Percentiles rank a stretch among this genome's conserved stretches.
Conservation (phyloP, 2,329 filamentous ascomycete species). For the Tympanopsis confertula region DNA sequence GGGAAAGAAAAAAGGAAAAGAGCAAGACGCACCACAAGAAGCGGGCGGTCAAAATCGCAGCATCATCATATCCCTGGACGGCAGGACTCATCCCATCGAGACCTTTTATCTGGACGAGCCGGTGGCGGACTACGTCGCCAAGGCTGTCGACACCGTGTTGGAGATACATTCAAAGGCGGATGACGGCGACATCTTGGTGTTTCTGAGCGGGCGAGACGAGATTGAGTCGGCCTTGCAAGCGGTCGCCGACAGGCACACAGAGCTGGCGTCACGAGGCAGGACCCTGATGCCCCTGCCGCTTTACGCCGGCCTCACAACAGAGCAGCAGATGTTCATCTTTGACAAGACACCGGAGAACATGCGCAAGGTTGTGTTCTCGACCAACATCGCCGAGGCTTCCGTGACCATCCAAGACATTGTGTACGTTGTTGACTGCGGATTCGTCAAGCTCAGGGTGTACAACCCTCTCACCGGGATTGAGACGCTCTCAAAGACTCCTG, state of each 20-base stretch:
- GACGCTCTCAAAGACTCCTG: conserved; percentile 66
- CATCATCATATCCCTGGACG: conserved; percentile 72
- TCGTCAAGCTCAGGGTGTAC: conserved; percentile 80
- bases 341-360: conserved; percentile 71
- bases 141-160: conserved; percentile 70
- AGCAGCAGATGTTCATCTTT: conserved; percentile 93
- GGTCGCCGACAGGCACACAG: conserved; percentile 59
- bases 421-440: conserved; percentile 83
- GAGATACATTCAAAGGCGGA: conserved; percentile 75
- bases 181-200: conserved; percentile 79
- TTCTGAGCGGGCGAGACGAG: conserved; percentile 85
- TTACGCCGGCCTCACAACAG: conserved; percentile 78
- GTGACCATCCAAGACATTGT: conserved; percentile 88
- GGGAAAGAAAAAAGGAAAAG: conserved; percentile 11
- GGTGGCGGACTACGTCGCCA: conserved; percentile 76
- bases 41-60: conserved; percentile 29
- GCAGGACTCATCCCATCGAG: conserved; percentile 80
- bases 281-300: conserved; percentile 64
- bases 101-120: conserved; percentile 68
- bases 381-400: conserved; percentile 92
- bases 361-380: conserved; percentile 83
- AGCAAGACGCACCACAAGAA: conserved; percentile 5
- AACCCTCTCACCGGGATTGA: conserved; percentile 80
- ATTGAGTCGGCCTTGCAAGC: conserved; percentile 75
- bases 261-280: conserved; percentile 46